Evolutionary conservation across 2,329 filamentous ascomycete species (phyloP), one percentile per base, ranked within the genome.

Genomic region (Rhexocercosporidium sp.): DNA sequence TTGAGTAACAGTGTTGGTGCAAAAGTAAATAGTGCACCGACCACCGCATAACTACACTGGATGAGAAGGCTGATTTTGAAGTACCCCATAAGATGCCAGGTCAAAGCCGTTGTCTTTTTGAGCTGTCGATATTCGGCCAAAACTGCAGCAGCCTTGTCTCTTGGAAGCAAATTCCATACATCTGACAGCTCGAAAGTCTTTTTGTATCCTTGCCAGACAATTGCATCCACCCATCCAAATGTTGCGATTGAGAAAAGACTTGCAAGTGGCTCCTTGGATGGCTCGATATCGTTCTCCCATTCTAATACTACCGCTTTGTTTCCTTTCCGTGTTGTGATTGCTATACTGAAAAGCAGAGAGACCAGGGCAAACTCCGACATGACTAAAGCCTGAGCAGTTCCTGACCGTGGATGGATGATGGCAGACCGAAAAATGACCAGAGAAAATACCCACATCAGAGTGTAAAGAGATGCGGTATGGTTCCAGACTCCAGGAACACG

Each of bases 161-260:
- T 92, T 39, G 93, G 88, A 20, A 93, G 82, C 68, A 99, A 80
- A 75, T 98, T 97, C 96, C 96, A 99, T 3, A 99, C 93, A 78
- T 94, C 90, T 31, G 88, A 81, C 72, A 98, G 86, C 75, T 96
- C 93, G 69, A 96, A 86, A 0, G 94, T 88, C 77, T 93, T 89
- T 77, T 89, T 91, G 84, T 94, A 98, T 16, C 96, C 96, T 72
- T 91, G 89, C 88, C 90, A 94, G 51, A 99, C 90, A 71, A 99
- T 91, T 0, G 90, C 81, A 78, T 98, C 94, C 22, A 97, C 88
- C 96, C 96, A 99, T 22, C 88, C 84, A 77, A 97, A 99, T 1
- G 93, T 96, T 25, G 90, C 89, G 53, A 96, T 83, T 1, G 96
- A 98, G 69, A 98, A 88, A 7, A 98, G 81, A 77, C 95, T 98